Percentiles rank a stretch among this genome's conserved stretches.
Conservation (phyloP, 352 stramenopile species). For the Aphanomyces invadans region DNA sequence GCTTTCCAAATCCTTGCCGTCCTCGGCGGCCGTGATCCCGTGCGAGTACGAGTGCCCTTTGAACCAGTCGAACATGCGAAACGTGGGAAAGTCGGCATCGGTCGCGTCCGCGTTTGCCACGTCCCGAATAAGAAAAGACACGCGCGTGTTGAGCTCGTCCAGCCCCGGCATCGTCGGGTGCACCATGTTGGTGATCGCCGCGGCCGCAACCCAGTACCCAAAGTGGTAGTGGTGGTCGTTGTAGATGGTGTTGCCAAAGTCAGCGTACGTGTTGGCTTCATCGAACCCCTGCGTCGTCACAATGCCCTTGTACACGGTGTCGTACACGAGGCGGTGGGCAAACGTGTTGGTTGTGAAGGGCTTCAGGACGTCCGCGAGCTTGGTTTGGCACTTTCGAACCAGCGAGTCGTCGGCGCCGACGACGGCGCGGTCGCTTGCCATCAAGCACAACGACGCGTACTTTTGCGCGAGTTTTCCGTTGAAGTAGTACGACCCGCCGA, state of each 20-base stretch:
- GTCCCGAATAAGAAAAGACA: constrained; percentile 60
- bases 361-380: constrained; percentile 46
- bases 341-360: constrained; percentile 54
- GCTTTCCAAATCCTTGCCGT: constrained; percentile 70
- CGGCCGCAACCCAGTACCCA: constrained; percentile 59
- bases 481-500: constrained; percentile 57
- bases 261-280: constrained; percentile 39
- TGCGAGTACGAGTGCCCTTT: constrained; percentile 68
- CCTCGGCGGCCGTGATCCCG: constrained; percentile 43
- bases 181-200: constrained; percentile 50
- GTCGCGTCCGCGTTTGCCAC: constrained; percentile 51
- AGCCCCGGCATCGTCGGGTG: constrained; percentile 53
- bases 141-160: constrained; percentile 45
- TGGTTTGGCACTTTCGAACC: constrained; percentile 41
- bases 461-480: constrained; percentile 73
- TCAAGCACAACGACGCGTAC: constrained; percentile 67
- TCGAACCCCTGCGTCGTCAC: constrained; percentile 41
- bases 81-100: constrained; percentile 51
- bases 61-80: constrained; percentile 73
- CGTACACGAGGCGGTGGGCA: constrained; percentile 45
- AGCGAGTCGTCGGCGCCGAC: constrained; percentile 38
- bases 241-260: constrained; percentile 74
- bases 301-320: constrained; percentile 57
- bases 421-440: constrained; percentile 44
- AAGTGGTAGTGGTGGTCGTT: constrained; percentile 83